Evolutionary conservation across 225 moss, liverwort and hornwort genomes (phyloP), one percentile per base, ranked within the genome.

Genomic region (Bryoerythrophyllum caledonicum): DNA sequence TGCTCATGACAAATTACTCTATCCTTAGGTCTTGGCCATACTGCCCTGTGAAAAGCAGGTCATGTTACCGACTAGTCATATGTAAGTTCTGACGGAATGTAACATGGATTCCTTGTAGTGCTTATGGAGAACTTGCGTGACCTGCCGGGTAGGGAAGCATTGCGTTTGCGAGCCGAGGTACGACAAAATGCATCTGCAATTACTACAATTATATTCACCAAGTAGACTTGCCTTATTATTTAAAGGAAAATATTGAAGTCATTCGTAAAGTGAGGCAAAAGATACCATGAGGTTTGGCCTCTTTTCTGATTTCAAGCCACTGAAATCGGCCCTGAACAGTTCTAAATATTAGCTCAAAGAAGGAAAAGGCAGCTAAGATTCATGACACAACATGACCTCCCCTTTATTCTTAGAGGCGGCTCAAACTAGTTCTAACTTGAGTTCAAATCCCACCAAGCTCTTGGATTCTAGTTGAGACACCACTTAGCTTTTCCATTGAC

Each of bases 41-140:
- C 28, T 37, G 62, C 21, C 21, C 40, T 63, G 16, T 44, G 61
- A 61, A 48, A 55, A 44, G 61, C 61, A 65, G 58, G 40, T 58
- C 35, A 21, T 27, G 34, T 59, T 43, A n/a, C 26, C 26, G 74
- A 55, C 6, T 44, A 53, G 32, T 40, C 8, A 28, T 60, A 32
- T 41, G 19, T 60, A n/a, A 3, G 34, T 74, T 38, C 37, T 84
- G 74, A 81, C 38, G 67, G 16, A 30, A 30, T 66, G 0, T 69
- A 46, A 63, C 34, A 37, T 71, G 48, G 19, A 17, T 7, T 59
- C 49, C 51, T 60, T 83, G 83, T 78, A 99, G 97, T 85, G 46
- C 93, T 99, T 53, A 82, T 91, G 93, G 94, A 91, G 53, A 89
- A 81, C 75, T 85, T 99, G 82, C 89, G 93, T 78, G 93, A 99